Base-by-base conservation (phyloP, 306 rosid species). In the Quercus dentata region DNA sequence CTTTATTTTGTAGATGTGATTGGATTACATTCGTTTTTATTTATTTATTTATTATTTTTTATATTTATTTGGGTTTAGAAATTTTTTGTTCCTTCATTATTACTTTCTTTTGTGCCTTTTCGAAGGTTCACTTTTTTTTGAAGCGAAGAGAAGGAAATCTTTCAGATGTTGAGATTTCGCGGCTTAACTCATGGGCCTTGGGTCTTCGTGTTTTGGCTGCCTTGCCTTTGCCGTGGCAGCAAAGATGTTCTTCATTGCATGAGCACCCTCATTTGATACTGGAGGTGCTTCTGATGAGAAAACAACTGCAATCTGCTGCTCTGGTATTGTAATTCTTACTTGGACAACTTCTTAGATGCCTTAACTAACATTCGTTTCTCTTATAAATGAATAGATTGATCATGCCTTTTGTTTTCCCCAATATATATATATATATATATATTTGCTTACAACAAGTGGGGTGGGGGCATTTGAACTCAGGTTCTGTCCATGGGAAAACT, bases 111-210 rank as follows among this genome's bases (percentile, higher is more conserved):
- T 44, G 76, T 62, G 14, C 54, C 56, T 81, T 52, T 86, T 81
- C 84, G 64, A 87, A 94, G 99, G 99, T 94, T 83, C 99, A 94
- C 80, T 94, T 94, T 88, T 94, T 94, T 88, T 89, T 94, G 59
- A 92, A 94, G 90, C 97, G 97, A 74, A 91, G 97, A 85, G 99
- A 91, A 89, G 97, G 99, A 69, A 92, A 94, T 89, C 91, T 94
- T 70, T 90, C 97, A 4, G 92, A 91, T 44, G 81, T 65, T 78
- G 99, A 94, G 94, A 86, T 94, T 84, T 92, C 94, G 52, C 87
- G 99, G 80, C 97, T 94, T 74, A 94, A 92, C 84, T 91, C 97
- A 41, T 94, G 99, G 99, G 99, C 99, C 74, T 87, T 94, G 81
- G 99, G 99, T 79, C 97, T 94, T 80, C 97, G 99, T 79, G 99